Evolutionary conservation across 257 asterid genomes (phyloP).

Genomic region (Nicotiana sylvestris): DNA sequence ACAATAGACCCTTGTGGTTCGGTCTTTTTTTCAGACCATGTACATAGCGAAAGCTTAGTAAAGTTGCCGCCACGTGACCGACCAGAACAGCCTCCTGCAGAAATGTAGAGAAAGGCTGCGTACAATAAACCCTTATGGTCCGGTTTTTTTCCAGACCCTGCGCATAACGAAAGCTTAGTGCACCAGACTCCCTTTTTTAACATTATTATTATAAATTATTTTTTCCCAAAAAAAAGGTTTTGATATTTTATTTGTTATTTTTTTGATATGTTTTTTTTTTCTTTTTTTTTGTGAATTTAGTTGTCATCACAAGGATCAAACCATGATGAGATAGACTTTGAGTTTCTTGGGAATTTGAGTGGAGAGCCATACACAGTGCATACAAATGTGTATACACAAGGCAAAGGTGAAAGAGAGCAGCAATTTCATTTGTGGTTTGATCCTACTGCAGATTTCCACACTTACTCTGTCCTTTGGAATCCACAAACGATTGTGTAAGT

Average conservation of each 20-base stretch:
- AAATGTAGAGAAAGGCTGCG: too few species aligned
- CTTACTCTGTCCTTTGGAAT: conserved; percentile 44
- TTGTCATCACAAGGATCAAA: conserved; percentile 47
- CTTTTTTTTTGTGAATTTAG: conserved; percentile 13
- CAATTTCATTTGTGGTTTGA: conserved; percentile 73
- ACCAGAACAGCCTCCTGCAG: too few species aligned
- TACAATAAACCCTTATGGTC: too few species aligned
- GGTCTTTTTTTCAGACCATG: too few species aligned
- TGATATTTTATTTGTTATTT: background rate
- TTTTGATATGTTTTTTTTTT: background rate
- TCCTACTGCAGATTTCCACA: conserved; percentile 55
- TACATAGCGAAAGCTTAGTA: too few species aligned
- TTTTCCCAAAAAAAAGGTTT: background rate
- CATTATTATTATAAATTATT: background rate
- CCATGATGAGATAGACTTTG: conserved; percentile 75
- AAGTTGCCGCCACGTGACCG: too few species aligned
- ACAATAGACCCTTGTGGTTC: too few species aligned
- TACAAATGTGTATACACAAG: conserved; percentile 58
- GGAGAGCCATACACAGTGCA: conserved; percentile 62
- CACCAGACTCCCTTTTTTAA: background rate
- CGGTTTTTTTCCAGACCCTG: fast-evolving
- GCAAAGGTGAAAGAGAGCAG: conserved; percentile 61
- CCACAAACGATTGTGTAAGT: conserved; percentile 50
- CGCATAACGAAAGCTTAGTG: too few species aligned
- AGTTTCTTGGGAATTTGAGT: conserved; percentile 64